Conservation (phyloP, 2,329 filamentous ascomycete genomes). For the Gaeumannomyces tritici region DNA sequence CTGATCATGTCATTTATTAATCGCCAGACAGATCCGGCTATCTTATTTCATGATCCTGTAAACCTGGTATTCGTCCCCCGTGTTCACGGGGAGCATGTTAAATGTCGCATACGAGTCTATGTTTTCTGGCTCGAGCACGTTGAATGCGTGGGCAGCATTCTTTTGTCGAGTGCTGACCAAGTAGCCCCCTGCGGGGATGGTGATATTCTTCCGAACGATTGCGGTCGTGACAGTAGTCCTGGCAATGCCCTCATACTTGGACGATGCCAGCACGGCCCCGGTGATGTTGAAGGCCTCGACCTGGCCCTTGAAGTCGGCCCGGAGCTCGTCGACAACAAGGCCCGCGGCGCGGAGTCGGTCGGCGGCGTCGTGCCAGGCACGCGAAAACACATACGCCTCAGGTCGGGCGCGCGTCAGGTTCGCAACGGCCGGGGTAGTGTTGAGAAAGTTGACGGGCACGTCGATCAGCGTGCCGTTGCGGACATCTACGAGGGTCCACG, state of each 20-base stretch:
- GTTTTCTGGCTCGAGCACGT: constrained; percentile 1
- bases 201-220: neutral
- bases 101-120: constrained; percentile 1
- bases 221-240: neutral
- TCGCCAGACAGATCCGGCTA: too few relatives aligned
- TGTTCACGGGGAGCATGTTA: neutral
- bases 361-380: constrained; percentile 1
- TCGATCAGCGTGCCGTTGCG: neutral
- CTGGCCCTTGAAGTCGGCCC: neutral
- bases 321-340: neutral
- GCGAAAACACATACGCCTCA: neutral
- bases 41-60: neutral
- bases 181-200: neutral
- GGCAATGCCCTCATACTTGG: neutral
- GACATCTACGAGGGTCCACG: neutral
- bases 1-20: too few relatives aligned
- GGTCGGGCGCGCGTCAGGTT: neutral
- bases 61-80: constrained; percentile 1
- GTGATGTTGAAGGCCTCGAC: constrained; percentile 1
- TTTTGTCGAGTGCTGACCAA: neutral
- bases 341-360: constrained; percentile 1
- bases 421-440: neutral
- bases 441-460: neutral
- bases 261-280: neutral
- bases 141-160: neutral